Evolutionary conservation across 108 stramenopile species (phyloP), one percentile per base, ranked within the genome.

Genomic region (Licmophora abbreviata): DNA sequence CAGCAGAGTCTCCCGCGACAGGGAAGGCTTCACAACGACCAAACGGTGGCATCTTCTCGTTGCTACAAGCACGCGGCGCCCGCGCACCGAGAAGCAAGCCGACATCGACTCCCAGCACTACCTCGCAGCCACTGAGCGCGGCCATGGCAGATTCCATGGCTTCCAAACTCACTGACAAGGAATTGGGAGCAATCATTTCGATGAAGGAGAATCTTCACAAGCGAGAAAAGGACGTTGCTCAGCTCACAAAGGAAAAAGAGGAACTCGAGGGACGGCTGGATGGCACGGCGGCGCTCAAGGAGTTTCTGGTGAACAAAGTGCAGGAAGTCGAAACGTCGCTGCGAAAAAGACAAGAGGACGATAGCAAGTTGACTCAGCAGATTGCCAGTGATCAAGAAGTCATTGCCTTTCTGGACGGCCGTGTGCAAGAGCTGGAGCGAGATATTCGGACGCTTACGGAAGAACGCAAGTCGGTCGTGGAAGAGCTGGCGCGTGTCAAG

Each of bases 301-400:
- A 84, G 34, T 88, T 88, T 51, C 56, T 93, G 32, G 68, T 80
- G 4, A 47, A 51, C 21, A 86, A 83, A 57, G 69, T 88, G 20
- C 56, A 79, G 3, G 84, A 86, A 32, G 61, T 83, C 17, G 86
- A 93, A 63, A 41, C 47, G 33, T 52, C 59, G 6, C 59, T 84
- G 27, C 35, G 31, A 20, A 53, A 64, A 15, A 68, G 55, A 20
- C 59, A 68, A 37, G 83, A 88, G 23, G 59, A 74, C 43, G 73
- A 79, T 32, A 44, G 59, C 48, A 74, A 81, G 43, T 54, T 74
- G 15, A 69, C 68, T 34, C 74, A 79, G 40, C 82, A 84, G 51
- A 69, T 81, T 41, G 77, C 79, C 14, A 63, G 59, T 38, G 92
- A 93, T 59, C 87, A 88, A 49, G 92, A 93, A 54, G 92, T 93